phyloP scores from a whole-genome alignment of 495 filamentous ascomycete genomes.

The Hamigera avellanea region DNA sequence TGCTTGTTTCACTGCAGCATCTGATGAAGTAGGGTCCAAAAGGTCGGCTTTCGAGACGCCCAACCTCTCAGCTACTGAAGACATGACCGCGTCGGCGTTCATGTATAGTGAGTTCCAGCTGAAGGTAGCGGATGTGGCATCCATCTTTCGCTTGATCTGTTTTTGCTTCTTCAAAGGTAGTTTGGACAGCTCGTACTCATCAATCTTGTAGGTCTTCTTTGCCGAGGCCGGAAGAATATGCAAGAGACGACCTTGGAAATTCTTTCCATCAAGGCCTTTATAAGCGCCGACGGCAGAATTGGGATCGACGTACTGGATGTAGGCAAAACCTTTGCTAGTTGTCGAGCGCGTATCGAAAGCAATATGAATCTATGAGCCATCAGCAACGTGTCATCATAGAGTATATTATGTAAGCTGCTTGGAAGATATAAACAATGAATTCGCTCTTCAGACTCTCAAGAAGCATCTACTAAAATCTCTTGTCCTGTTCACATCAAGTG shows the following conservation, averaged over 20 bases:
- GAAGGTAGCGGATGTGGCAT: constrained; percentile 65
- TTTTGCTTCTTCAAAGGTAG: constrained; percentile 90
- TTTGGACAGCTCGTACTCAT: constrained; percentile 79
- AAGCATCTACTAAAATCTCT: constrained; percentile 75
- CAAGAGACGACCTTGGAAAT: constrained; percentile 83
- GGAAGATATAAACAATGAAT: not conserved
- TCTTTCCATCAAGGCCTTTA: constrained; percentile 59
- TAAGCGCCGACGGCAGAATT: constrained; percentile 68
- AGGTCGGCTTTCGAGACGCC: constrained; percentile 83
- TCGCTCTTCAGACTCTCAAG: constrained; percentile 45
- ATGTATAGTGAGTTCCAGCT: constrained; percentile 98
- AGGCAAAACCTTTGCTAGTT: constrained; percentile 75
- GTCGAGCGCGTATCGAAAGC: constrained; percentile 54
- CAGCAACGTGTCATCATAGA: constrained; percentile 14
- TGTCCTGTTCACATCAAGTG: constrained; percentile 52
- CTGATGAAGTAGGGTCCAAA: constrained; percentile 84
- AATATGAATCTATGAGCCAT: constrained; percentile 61
- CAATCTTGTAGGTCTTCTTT: constrained; percentile 69
- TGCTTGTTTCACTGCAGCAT: constrained; percentile 91
- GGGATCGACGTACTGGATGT: constrained; percentile 62
- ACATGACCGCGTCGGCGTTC: constrained; percentile 91
- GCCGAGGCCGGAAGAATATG: constrained; percentile 75
- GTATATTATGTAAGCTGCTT: too few species aligned
- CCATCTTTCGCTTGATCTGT: constrained; percentile 69
- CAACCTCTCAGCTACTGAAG: constrained; percentile 74